Percentiles rank a stretch among this genome's conserved stretches.
Evolutionary conservation across 805 yeast genomes (phyloP).

Genomic region (Jamesozyma piceae): DNA sequence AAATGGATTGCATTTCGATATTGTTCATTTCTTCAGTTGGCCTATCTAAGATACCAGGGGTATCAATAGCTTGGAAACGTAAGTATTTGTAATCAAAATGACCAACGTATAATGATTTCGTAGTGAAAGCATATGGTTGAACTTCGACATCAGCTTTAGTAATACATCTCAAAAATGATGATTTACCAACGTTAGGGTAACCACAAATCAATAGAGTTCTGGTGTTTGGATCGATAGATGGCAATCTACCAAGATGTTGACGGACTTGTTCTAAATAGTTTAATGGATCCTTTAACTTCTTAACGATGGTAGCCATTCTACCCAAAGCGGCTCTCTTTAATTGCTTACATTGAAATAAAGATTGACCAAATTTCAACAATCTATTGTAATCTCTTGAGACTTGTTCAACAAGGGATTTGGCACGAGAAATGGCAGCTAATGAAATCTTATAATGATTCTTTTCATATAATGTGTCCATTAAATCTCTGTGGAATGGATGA

Average conservation of each 20-base stretch:
- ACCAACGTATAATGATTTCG: slow-evolving; percentile 94
- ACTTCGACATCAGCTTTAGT: slow-evolving; percentile 98
- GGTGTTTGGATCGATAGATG: slow-evolving; percentile 96
- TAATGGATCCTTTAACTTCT: slow-evolving; percentile 90
- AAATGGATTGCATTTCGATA: slow-evolving; percentile 98
- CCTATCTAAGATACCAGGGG: slow-evolving; percentile 97
- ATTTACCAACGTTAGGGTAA: slow-evolving; percentile 98
- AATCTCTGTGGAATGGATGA: slow-evolving; percentile 96
- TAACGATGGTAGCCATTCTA: slow-evolving; percentile 97
- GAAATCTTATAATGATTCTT: slow-evolving; percentile 97
- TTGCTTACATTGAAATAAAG: slow-evolving; percentile 96
- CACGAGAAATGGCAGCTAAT: slow-evolving; percentile 86
- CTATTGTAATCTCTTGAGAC: slow-evolving; percentile 93
- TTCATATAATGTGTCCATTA: slow-evolving; percentile 95
- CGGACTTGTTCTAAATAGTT: slow-evolving; percentile 94
- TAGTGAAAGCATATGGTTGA: slow-evolving; percentile 98
- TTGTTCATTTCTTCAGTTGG: slow-evolving; percentile 99
- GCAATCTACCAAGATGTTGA: slow-evolving; percentile 97
- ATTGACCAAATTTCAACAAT: slow-evolving; percentile 92
- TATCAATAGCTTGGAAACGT: slow-evolving; percentile 97
- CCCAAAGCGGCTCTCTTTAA: slow-evolving; percentile 97
- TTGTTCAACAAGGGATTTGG: slow-evolving; percentile 89
- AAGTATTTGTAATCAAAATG: slow-evolving; percentile 97
- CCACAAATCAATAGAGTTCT: slow-evolving; percentile 96
- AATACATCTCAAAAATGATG: slow-evolving; percentile 84